Evolutionary conservation across 2,329 filamentous ascomycete species (phyloP), one percentile per base, ranked within the genome.

Genomic region (Alternaria consortialis): DNA sequence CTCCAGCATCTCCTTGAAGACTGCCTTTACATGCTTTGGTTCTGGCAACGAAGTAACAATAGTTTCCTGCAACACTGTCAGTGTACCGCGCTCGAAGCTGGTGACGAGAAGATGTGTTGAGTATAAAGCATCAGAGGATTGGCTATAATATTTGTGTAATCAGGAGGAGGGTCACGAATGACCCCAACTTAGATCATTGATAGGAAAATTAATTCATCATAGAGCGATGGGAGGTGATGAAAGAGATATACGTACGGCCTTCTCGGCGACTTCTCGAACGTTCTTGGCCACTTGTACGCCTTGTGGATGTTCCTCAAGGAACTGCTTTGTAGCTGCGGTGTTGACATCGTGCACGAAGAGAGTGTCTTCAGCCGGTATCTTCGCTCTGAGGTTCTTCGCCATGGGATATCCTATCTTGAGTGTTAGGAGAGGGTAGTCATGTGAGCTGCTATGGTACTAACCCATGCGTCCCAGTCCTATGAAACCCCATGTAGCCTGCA

Each of bases 41-140:
- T 97, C 93, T 0, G 95, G 95, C 1, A 99, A 87, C 60, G 93
- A 93, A 12, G 94, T 97, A 57, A 99, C 88, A 64, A 97, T 88
- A 31, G 88, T 91, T 80, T 94, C 90, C 94, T 97, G 61, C 39
- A 50, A 65, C 48, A 53, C 69, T 64, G 61, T 76, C 64, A 74
- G 68, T 58, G 51, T 20, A 46, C 17, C 53, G 56, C 31, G 20
- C 39, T 52, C 31, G 37, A 50, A 60, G 29, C 46, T 39, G 6
- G 37, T 46, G 23, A 50, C 51, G 53, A 60, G 51, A 63, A 53
- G 5, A 54, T 40, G 17, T 54, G 52, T 52, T 59, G 39, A 68
- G 67, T 25, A 42, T 51, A 42, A 61, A 63, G 56, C 65, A 74
- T 90, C 88, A 90, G 88, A 90, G 87, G 89, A 91, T 91, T 91